Percentiles rank a stretch among this genome's conserved stretches.
Evolutionary conservation across 1,139 yeast genomes (phyloP).

Genomic region (Pichia inconspicua): DNA sequence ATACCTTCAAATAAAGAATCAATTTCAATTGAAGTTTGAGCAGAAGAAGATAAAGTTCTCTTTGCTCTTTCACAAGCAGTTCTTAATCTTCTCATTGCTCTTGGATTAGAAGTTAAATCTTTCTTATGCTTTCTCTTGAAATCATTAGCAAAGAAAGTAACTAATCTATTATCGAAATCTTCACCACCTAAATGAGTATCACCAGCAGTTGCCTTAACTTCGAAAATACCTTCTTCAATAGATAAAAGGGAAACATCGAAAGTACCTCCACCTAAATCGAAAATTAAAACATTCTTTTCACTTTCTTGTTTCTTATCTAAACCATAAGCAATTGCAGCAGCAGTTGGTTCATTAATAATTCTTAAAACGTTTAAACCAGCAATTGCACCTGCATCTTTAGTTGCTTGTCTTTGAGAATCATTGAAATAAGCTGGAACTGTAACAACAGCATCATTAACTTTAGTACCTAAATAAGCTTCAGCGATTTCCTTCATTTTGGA

Average conservation of each 20-base stretch:
- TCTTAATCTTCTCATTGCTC: slow-evolving; percentile 88
- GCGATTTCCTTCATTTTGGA: slow-evolving; percentile 95
- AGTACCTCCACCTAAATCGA: slow-evolving; percentile 97
- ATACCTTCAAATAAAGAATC: slow-evolving; percentile 71
- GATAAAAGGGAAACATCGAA: slow-evolving; percentile 91
- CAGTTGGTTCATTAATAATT: slow-evolving; percentile 94
- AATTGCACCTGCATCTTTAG: slow-evolving; percentile 96
- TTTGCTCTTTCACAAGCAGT: slow-evolving; percentile 86
- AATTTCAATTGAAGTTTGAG: slow-evolving; percentile 77
- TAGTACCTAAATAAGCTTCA: slow-evolving; percentile 85
- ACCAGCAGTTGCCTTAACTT: slow-evolving; percentile 99
- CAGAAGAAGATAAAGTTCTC: slow-evolving; percentile 76
- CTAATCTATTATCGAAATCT: slow-evolving; percentile 93
- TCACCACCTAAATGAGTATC: slow-evolving; percentile 99
- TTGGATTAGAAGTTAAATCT: slow-evolving; percentile 81
- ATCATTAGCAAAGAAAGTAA: slow-evolving; percentile 83
- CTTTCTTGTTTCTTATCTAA: slow-evolving; percentile 82
- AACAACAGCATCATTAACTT: slow-evolving; percentile 87
- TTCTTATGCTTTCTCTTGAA: slow-evolving; percentile 92
- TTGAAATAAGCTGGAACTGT: slow-evolving; percentile 96
- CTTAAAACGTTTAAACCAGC: slow-evolving; percentile 92
- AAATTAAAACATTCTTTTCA: slow-evolving; percentile 74
- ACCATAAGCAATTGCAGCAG: slow-evolving; percentile 97
- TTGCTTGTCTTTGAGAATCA: slow-evolving; percentile 95
- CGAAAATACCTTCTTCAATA: slow-evolving; percentile 97